Base-by-base conservation (phyloP, 495 filamentous ascomycete genomes). In the Hypoxylon lenormandii region DNA sequence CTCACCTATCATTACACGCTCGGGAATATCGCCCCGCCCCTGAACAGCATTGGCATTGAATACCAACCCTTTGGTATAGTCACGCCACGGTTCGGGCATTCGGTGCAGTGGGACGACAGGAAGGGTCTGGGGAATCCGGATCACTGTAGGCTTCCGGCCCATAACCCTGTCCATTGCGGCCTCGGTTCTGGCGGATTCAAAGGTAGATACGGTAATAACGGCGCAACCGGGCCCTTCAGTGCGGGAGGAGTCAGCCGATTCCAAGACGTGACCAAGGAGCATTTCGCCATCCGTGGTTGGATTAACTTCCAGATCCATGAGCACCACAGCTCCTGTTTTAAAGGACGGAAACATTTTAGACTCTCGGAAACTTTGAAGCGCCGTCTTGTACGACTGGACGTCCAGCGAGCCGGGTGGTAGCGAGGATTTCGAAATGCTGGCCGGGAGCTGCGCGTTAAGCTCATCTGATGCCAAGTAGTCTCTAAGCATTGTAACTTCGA, bases 231-330 rank as follows among this genome's bases (percentile, higher is more conserved):
- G 13, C 7, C 48, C 7, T 18, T 36, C 26, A 28, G 21, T n/a
- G 1, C 48, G 48, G 30, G 3, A 33, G 15, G 18, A 16, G 23
- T 12, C 13, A 3, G 26, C 23, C 48, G 13, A 33, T n/a, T 36
- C 26, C 12, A 36, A 5, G 23, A 51, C 23, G n/a, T n/a, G 48
- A 8, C 48, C 48, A 6, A 51, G 18, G 13, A 51, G 48, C n/a
- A 51, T 2, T 5, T 51, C 48, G 15, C 48, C 48, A 5, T 36
- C 26, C 28, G 48, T 51, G 8, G 48, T 51, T 2, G 48, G 48
- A 15, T 51, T 51, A 2, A 10, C 48, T 3, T 51, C 48, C 10
- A 51, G 10, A 33, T 51, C 48, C 0, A 51, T 5, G 1, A 51
- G 48, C 13, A 51, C 48, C 23, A 51, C 48, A 1, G 48, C 21